Base-by-base conservation (phyloP, 2,329 filamentous ascomycete species). In the Fusarium subtropicale region DNA sequence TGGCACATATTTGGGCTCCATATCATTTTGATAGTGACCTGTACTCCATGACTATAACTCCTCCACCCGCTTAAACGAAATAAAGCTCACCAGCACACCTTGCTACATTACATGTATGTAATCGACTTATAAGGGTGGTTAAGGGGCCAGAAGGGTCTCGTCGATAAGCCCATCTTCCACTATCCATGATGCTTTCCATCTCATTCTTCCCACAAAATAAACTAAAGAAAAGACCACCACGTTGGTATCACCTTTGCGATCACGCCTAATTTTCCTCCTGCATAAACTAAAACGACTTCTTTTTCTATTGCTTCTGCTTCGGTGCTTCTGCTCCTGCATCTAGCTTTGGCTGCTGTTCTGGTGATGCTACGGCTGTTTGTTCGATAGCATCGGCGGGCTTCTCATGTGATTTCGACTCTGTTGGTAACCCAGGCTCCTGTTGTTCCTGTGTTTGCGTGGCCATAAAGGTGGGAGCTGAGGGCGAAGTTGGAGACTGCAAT, bases 71-170 rank as follows among this genome's bases (percentile, higher is more conserved):
- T 72, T 30, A 41, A 66, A 70, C 46, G 55, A 52, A 68, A 70
- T 56, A 66, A 66, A 58, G 33, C 61, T 64, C 53, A 26, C 46
- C 65, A 53, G 42, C 63, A 60, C 52, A 70, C 62, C 42, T 28
- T 54, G 55, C 59, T 68, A 70, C 62, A 75, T 72, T 75, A 72
- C 71, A 75, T 67, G 63, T 50, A 68, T 51, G 61, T 72, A 71
- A 74, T 68, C 53, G 61, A 66, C 67, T 69, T 68, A 60, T 66
- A 71, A 71, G 54, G 56, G 60, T 63, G 50, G 51, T 31, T 48
- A 24, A 54, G 48, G 60, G 55, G 38, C 30, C 50, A 47, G 24
- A 48, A 45, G 33, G 56, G 56, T 46, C 48, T 33, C 48, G 59
- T 62, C 57, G 48, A 55, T 46, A 48, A 64, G 50, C 63, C 69